Conservation (phyloP, 2,329 filamentous ascomycete genomes). For the Neonectria magnoliae region DNA sequence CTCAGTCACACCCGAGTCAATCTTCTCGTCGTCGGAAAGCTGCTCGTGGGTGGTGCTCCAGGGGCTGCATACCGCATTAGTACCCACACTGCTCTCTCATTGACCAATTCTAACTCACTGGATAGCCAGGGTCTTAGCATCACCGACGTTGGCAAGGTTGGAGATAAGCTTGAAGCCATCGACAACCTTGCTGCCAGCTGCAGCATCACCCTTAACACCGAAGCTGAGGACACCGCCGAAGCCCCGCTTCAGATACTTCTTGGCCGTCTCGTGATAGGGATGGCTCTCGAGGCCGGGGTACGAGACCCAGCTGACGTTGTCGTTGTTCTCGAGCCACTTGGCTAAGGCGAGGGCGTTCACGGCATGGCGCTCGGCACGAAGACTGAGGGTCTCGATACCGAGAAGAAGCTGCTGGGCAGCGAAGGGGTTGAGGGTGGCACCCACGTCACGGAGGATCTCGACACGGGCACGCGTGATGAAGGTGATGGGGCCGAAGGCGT, state of each 20-base stretch:
- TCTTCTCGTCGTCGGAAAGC: constrained; percentile 82
- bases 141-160: constrained; percentile 95
- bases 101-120: constrained; percentile 58
- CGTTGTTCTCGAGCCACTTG: constrained; percentile 82
- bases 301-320: constrained; percentile 90
- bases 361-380: constrained; percentile 88
- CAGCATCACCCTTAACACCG: constrained; percentile 87
- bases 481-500: constrained; percentile 84
- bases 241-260: constrained; percentile 86
- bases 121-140: constrained; percentile 93
- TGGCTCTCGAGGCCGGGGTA: constrained; percentile 91
- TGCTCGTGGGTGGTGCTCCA: constrained; percentile 97
- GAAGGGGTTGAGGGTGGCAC: constrained; percentile 86
- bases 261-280: constrained; percentile 79
- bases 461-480: constrained; percentile 89
- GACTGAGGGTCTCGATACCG: constrained; percentile 87
- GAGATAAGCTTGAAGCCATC: constrained; percentile 96
- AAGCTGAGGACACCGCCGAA: constrained; percentile 94
- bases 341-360: constrained; percentile 84
- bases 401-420: constrained; percentile 91
- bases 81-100: not conserved
- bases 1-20: constrained; percentile 83
- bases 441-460: constrained; percentile 89
- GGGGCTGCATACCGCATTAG: constrained; percentile 58
- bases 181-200: constrained; percentile 87